Evolutionary conservation across 306 rosid species (phyloP), one percentile per base, ranked within the genome.

Genomic region (Amphicarpaea edgeworthii): DNA sequence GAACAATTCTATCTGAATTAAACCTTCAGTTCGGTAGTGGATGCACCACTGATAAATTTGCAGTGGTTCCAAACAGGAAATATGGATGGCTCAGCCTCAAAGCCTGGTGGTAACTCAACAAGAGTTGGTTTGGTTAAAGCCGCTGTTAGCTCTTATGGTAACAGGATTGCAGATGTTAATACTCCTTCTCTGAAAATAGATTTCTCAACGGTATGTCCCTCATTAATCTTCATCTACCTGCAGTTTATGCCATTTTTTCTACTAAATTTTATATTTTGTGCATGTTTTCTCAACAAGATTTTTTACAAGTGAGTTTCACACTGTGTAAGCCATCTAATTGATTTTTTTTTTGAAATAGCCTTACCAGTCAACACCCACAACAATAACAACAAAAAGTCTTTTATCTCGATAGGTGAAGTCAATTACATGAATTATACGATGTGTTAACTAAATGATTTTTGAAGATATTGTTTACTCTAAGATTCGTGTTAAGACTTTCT

Each of bases 51-150:
- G 12, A 57, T 20, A 12, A 30, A 6, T 60, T 60, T n/a, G 1
- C 16, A 5, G 12, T n/a, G 43, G 8, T 61, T 61, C 17, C 14
- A 8, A 17, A n/a, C 70, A 38, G 28, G 32, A 64, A 62, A 11
- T 40, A 64, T 64, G 70, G 50, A 19, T 64, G 50, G 50, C 17
- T 38, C 50, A 12, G 17, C 21, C 12, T 59, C 66, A 15, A 28
- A 64, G 50, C 26, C 14, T 34, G 45, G 14, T 34, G 45, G 14
- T 61, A 40, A 40, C 50, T 4, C 49, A 38, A 38, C 30, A 41
- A 40, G 50, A 38, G 17, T 19, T 38, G 50, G 70, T 16, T 64
- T 40, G 70, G 50, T 64, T 19, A 40, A 64, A 64, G 32, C 70
- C 1, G 32, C 50, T 19, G 70, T 19, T 10, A 64, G 40, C 50